Evolutionary conservation across 2,329 filamentous ascomycete species (phyloP).

Genomic region (Pochonia chlamydosporia): DNA sequence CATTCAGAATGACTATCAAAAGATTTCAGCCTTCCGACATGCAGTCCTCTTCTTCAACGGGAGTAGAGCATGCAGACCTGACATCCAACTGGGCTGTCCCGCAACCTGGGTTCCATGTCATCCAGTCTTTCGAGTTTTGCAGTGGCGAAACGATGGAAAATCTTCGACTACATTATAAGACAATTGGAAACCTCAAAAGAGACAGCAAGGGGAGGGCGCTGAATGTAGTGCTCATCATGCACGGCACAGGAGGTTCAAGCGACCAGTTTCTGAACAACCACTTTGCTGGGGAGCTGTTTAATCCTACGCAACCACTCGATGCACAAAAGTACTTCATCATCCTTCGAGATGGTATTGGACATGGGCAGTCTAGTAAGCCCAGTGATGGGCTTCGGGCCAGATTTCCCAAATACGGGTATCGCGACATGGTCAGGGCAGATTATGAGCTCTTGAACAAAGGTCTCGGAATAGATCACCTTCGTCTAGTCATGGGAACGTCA

Average conservation of each 20-base stretch:
- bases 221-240: slow-evolving; percentile 20
- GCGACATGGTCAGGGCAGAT: slow-evolving; percentile 19
- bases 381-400: slow-evolving; percentile 14
- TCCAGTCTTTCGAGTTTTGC: too few relatives aligned
- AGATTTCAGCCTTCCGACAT: too few relatives aligned
- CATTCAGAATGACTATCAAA: too few relatives aligned
- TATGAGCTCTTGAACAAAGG: slow-evolving; percentile 16
- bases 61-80: too few relatives aligned
- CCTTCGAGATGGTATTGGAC: slow-evolving; percentile 20
- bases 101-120: not conserved
- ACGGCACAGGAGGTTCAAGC: slow-evolving; percentile 17
- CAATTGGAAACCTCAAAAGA: too few relatives aligned
- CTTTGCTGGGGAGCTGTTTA: slow-evolving; percentile 19
- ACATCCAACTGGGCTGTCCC: too few relatives aligned
- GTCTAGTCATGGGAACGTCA: slow-evolving; percentile 17
- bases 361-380: slow-evolving; percentile 20
- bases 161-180: too few relatives aligned
- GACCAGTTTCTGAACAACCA: slow-evolving; percentile 14
- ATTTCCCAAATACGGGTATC: slow-evolving; percentile 17
- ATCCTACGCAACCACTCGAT: slow-evolving; percentile 17
- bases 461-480: slow-evolving; percentile 15
- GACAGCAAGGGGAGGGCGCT: too few relatives aligned
- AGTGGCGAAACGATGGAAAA: too few relatives aligned
- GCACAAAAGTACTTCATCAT: slow-evolving; percentile 17
- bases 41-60: too few relatives aligned